Percentiles rank a stretch among this genome's conserved stretches.
Conservation (phyloP, 805 yeast genomes). For the Ogataea thermomethanolica region DNA sequence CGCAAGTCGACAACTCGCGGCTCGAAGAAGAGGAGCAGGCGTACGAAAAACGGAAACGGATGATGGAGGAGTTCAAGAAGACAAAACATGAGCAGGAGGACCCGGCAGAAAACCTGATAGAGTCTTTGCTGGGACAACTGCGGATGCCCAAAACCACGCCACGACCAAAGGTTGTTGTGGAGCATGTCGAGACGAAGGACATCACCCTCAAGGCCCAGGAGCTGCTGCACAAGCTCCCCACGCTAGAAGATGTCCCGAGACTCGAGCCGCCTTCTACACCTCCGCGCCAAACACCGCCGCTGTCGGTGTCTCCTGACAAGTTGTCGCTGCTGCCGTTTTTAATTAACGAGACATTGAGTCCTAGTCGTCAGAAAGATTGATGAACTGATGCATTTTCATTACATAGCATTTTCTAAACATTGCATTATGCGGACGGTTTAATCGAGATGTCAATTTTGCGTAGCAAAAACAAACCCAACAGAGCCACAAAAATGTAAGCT, state of each 20-base stretch:
- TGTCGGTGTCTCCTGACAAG: slow-evolving; percentile 12
- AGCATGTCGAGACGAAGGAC: slow-evolving; percentile 16
- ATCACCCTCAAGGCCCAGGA: slow-evolving; percentile 21
- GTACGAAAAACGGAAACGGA: slow-evolving; percentile 59
- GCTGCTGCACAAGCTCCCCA: slow-evolving; percentile 17
- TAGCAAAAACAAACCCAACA: slow-evolving; percentile 50
- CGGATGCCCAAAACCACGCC: slow-evolving; percentile 11
- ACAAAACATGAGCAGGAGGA: slow-evolving; percentile 9
- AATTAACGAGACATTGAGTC: slow-evolving; percentile 21
- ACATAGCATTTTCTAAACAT: slow-evolving; percentile 4
- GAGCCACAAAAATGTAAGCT: slow-evolving; percentile 55
- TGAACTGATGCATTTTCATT: slow-evolving; percentile 8
- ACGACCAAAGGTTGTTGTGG: slow-evolving; percentile 1
- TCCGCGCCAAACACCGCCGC: neutral
- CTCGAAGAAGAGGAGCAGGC: slow-evolving; percentile 66
- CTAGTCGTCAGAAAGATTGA: slow-evolving; percentile 6
- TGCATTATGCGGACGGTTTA: slow-evolving; percentile 16
- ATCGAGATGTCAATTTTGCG: slow-evolving; percentile 42
- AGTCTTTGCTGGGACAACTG: slow-evolving; percentile 23
- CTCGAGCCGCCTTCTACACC: slow-evolving; percentile 4
- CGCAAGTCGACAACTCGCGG: slow-evolving; percentile 60
- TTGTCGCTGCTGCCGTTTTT: slow-evolving; percentile 23
- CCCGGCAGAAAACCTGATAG: slow-evolving; percentile 16
- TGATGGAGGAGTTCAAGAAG: slow-evolving; percentile 40
- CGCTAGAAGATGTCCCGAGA: slow-evolving; percentile 1